These are phyloP conservation scores for Suillus bovinus DNA, from an alignment of 768 basidiomycete genomes.

Conservation along the genomic window DNA sequence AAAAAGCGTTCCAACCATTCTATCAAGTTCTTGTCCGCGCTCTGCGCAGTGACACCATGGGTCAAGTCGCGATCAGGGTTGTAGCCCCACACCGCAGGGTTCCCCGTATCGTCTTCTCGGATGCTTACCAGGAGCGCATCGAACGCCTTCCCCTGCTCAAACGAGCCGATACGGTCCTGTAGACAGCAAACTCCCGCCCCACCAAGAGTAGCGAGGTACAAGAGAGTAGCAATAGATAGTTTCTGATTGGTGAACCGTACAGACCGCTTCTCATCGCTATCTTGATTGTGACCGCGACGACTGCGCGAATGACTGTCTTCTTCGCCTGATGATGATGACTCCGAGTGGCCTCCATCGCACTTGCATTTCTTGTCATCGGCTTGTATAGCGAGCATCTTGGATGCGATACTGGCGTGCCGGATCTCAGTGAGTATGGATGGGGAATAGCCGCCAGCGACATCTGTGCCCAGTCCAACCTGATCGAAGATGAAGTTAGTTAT, in stretches of 20 bases:
- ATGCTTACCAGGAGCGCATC: constrained; percentile 82
- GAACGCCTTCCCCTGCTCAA: constrained; percentile 81
- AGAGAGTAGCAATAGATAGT: constrained; percentile 70
- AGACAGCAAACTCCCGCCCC: constrained; percentile 85
- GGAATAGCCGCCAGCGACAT: constrained; percentile 86
- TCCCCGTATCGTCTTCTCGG: constrained; percentile 46
- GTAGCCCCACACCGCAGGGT: constrained; percentile 55
- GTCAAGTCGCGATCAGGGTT: constrained; percentile 28
- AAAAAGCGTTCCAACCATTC: constrained; percentile 78
- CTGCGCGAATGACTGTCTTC: constrained; percentile 6
- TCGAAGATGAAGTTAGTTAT: constrained; percentile 3
- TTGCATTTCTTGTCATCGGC: constrained; percentile 15
- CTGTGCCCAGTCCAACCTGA: constrained; percentile 93
- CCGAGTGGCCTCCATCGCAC: constrained; percentile 1
- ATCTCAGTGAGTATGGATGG: constrained; percentile 77
- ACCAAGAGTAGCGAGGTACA: constrained; percentile 91
- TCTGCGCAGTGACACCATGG: constrained; percentile 32
- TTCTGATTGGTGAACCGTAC: constrained; percentile 54
- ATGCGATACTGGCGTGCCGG: constrained; percentile 75
- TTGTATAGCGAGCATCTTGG: constrained; percentile 71
- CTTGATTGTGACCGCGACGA: constrained; percentile 4
- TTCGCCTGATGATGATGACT: not conserved
- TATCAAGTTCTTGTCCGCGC: constrained; percentile 41
- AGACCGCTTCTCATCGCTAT: not conserved
- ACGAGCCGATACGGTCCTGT: constrained; percentile 69